Conservation (phyloP, 2,329 filamentous ascomycete genomes). For the Canariomyces notabilis region DNA sequence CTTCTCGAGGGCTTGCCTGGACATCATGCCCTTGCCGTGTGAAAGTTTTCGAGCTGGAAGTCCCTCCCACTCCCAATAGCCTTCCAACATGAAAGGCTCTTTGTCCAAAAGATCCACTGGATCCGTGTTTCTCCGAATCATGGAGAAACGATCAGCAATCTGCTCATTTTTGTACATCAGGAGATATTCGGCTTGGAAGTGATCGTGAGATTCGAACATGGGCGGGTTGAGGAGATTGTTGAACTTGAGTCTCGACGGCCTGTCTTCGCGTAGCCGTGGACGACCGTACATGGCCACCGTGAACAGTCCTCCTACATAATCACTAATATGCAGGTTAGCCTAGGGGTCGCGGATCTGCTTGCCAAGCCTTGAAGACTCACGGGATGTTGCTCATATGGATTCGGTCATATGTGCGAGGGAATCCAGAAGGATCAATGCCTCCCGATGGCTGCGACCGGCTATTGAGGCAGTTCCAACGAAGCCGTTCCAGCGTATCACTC, state of each 20-base stretch:
- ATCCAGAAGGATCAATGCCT: constrained; percentile 20
- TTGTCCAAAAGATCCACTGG: neutral
- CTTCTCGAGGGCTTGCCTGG: constrained; percentile 21
- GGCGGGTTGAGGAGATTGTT: constrained; percentile 27
- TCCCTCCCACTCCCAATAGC: constrained; percentile 21
- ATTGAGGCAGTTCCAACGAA: constrained; percentile 25
- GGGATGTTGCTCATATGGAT: constrained; percentile 31
- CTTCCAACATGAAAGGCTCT: constrained; percentile 12
- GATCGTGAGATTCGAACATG: constrained; percentile 22
- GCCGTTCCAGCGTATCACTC: constrained; percentile 28
- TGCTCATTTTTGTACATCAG: constrained; percentile 26
- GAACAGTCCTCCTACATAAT: constrained; percentile 30
- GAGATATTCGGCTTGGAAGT: constrained; percentile 29
- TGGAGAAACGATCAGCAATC: constrained; percentile 26
- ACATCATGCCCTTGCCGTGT: constrained; percentile 10
- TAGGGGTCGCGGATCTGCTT: no score
- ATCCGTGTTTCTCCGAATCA: constrained; percentile 15
- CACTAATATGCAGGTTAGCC: constrained; percentile 18
- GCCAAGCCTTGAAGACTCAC: constrained; percentile 17
- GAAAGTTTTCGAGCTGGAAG: constrained; percentile 5
- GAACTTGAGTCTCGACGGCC: constrained; percentile 24
- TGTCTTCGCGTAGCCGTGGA: constrained; percentile 25
- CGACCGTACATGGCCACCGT: constrained; percentile 22
- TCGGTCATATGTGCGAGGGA: constrained; percentile 26
- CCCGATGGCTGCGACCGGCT: neutral